Evolutionary conservation across 495 filamentous ascomycete species (phyloP).

Genomic region (Chaetomium tenue): DNA sequence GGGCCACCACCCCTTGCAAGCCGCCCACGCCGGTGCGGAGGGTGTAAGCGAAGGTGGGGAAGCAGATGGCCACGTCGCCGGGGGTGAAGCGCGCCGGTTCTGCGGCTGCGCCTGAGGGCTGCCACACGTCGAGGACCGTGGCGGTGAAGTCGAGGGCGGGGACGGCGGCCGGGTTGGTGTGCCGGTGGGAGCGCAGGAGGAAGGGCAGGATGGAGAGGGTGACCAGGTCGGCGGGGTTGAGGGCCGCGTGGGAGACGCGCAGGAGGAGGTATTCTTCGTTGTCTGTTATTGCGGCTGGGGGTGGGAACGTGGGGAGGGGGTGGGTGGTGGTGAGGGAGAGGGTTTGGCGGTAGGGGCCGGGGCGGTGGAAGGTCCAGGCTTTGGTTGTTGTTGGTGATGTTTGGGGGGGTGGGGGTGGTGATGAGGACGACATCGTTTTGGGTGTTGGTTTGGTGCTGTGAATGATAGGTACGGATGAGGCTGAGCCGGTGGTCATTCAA

Average conservation of each 20-base stretch:
- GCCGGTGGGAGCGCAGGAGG: conserved; percentile 34
- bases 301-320: conserved; percentile 23
- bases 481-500: neutral
- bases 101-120: neutral
- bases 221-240: conserved; percentile 44
- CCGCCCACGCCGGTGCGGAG: conserved; percentile 34
- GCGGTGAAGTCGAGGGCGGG: conserved; percentile 45
- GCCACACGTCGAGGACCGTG: conserved; percentile 29
- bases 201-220: conserved; percentile 37
- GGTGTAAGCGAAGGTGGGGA: conserved; percentile 30
- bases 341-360: conserved; percentile 23
- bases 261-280: conserved; percentile 37
- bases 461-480: neutral
- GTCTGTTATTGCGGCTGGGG: conserved; percentile 19
- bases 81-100: conserved; percentile 15
- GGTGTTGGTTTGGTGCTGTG: neutral
- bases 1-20: conserved; percentile 38
- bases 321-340: conserved; percentile 28
- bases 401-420: conserved; percentile 3
- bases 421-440: neutral
- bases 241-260: conserved; percentile 39
- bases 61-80: conserved; percentile 38
- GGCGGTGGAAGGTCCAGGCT: conserved; percentile 28
- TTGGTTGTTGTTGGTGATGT: conserved; percentile 22
- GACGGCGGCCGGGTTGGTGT: conserved; percentile 25